A percentile compares a stretch with the other conserved stretches of the same genome.
These are phyloP conservation scores for Fistulinella prunicolor DNA, from an alignment of 768 basidiomycete species.

Conservation along the genomic window DNA sequence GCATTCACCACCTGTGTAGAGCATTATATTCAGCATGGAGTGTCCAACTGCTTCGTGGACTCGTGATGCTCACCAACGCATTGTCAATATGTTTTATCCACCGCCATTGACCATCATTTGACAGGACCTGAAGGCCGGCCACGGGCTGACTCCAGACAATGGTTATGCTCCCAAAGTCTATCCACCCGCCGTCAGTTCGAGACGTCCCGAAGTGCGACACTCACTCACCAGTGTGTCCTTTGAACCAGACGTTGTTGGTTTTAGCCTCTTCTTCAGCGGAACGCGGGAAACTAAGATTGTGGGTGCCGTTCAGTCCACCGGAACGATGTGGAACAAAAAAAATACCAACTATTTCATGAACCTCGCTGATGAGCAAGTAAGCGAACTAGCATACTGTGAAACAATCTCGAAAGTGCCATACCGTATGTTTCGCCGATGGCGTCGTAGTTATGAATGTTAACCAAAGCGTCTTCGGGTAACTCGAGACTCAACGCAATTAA, in stretches of 20 bases:
- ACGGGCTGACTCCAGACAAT: conserved; percentile 63
- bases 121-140: conserved; percentile 54
- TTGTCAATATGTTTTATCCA: conserved; percentile 60
- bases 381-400: background rate
- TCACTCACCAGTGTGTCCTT: conserved; percentile 53
- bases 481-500: conserved; percentile 51
- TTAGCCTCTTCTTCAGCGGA: conserved; percentile 47
- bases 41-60: background rate
- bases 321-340: background rate
- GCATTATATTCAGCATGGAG: background rate
- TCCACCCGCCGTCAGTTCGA: background rate
- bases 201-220: no score
- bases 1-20: conserved; percentile 52
- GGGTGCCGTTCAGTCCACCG: background rate
- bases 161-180: conserved; percentile 54
- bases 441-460: conserved; percentile 45
- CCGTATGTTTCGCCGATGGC: conserved; percentile 42
- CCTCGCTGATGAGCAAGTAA: conserved; percentile 38
- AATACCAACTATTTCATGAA: conserved; percentile 63
- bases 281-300: conserved; percentile 44
- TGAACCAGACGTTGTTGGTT: conserved; percentile 57
- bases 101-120: conserved; percentile 50
- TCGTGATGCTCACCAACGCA: conserved; percentile 41
- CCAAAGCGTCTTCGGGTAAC: conserved; percentile 50
- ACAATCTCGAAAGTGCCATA: conserved; percentile 13